Percentiles rank a stretch among this genome's conserved stretches.
Conservation (phyloP, 2,329 filamentous ascomycete species). For the Diaporthe ampelina region DNA sequence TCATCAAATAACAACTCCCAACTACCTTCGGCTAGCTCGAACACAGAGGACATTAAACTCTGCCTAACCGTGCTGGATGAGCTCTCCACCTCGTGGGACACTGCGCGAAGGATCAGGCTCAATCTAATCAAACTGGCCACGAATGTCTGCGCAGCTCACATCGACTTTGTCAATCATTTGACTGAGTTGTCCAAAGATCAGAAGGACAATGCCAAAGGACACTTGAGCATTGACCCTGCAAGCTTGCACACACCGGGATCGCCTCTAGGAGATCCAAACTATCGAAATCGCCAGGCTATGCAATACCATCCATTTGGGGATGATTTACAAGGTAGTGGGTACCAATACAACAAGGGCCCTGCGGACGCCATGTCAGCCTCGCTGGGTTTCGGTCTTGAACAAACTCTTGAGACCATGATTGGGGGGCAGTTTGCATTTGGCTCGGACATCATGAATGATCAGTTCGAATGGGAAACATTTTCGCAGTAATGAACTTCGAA, state of each 20-base stretch:
- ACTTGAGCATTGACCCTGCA: too few relatives aligned
- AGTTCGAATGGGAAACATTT: too few relatives aligned
- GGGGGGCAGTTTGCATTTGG: neutral
- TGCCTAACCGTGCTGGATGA: neutral
- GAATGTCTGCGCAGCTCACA: neutral
- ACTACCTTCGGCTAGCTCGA: neutral
- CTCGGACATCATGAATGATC: neutral
- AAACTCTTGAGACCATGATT: constrained; percentile 12
- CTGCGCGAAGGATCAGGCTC: neutral
- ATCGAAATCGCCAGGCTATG: too few relatives aligned
- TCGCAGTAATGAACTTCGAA: too few relatives aligned
- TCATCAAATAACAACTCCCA: neutral
- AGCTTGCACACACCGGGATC: too few relatives aligned
- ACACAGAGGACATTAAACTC: neutral
- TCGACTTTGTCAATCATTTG: too few relatives aligned
- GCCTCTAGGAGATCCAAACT: too few relatives aligned
- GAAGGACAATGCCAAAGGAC: too few relatives aligned
- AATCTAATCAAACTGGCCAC: neutral
- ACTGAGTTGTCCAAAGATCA: too few relatives aligned
- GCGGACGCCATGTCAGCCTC: neutral
- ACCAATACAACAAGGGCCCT: too few relatives aligned
- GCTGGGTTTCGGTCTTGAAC: neutral
- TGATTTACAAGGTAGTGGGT: too few relatives aligned
- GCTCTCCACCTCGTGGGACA: neutral
- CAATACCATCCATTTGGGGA: neutral